phyloP scores from a whole-genome alignment of 495 filamentous ascomycete genomes.

The Xylaria palmicola region DNA sequence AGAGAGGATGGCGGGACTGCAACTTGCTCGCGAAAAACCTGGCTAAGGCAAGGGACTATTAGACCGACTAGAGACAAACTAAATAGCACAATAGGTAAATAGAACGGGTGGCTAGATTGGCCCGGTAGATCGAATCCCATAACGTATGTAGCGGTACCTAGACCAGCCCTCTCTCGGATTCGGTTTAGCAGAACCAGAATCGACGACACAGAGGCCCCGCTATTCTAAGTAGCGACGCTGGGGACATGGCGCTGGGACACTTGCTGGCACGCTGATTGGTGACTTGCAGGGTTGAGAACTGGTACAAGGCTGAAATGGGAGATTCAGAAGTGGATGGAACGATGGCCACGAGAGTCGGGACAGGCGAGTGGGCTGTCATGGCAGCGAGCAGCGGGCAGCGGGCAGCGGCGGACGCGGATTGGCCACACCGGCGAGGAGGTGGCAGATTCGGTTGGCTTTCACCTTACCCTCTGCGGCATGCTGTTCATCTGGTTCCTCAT shows the following conservation, averaged over 20 bases:
- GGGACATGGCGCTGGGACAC: constrained; percentile 25
- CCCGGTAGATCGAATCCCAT: too few species aligned
- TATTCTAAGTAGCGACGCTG: constrained; percentile 14
- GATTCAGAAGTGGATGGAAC: constrained; percentile 24
- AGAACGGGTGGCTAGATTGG: too few species aligned
- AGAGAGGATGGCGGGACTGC: too few species aligned
- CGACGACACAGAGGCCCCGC: constrained; percentile 15
- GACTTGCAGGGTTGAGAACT: constrained; percentile 34
- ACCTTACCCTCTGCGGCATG: constrained; percentile 14
- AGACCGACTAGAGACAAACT: too few species aligned
- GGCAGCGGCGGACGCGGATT: constrained; percentile 6
- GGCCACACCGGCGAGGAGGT: background rate
- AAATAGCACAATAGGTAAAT: too few species aligned
- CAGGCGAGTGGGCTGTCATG: constrained; percentile 3
- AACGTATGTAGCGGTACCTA: too few species aligned
- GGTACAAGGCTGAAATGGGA: constrained; percentile 38
- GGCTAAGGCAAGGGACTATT: too few species aligned
- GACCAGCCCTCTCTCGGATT: background rate
- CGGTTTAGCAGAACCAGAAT: constrained; percentile 11
- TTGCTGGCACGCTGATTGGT: constrained; percentile 22
- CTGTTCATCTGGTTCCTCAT: constrained; percentile 3
- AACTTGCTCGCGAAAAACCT: too few species aligned
- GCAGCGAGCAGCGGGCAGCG: too few species aligned
- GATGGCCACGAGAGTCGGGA: constrained; percentile 10
- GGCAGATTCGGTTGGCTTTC: background rate